A percentile compares a stretch with the other conserved stretches of the same genome.
These are phyloP conservation scores for Cucurbitaria berberidis DNA, from an alignment of 2,329 filamentous ascomycete species.

Conservation along the genomic window DNA sequence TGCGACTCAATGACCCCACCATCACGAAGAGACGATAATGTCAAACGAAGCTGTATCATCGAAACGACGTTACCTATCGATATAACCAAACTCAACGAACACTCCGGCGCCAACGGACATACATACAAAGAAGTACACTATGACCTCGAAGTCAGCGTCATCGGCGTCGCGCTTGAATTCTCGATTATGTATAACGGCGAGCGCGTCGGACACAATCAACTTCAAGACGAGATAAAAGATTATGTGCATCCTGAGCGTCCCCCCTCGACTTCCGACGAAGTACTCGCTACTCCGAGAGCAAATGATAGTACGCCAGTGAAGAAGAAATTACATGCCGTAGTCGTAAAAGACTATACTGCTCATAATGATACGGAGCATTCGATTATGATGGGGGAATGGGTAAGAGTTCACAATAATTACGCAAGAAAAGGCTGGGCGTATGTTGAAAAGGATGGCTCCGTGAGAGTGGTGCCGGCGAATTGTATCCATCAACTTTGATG, in stretches of 20 bases:
- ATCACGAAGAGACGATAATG: background rate
- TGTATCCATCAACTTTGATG: no score
- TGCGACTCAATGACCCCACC: slow-evolving; percentile 1
- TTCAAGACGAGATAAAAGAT: background rate
- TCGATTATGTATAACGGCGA: slow-evolving; percentile 10
- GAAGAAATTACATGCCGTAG: background rate
- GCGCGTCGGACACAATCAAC: background rate
- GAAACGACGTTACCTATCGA: slow-evolving; percentile 1
- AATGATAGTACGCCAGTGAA: background rate
- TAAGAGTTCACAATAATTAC: background rate
- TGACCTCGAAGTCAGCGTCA: slow-evolving; percentile 15
- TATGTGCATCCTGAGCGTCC: background rate
- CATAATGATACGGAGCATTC: background rate
- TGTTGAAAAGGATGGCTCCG: no score
- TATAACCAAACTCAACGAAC: background rate
- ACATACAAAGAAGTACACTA: slow-evolving; percentile 8
- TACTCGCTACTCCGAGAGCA: background rate
- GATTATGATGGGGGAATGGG: background rate
- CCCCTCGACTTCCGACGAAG: background rate
- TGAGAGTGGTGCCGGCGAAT: no score
- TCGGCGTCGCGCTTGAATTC: slow-evolving; percentile 17
- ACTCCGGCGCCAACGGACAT: background rate
- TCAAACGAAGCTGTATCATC: background rate
- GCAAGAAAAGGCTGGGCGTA: no score
- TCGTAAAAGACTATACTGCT: background rate